phyloP scores from a whole-genome alignment of 805 yeast genomes.

The Pichia nanzhaoensis region DNA sequence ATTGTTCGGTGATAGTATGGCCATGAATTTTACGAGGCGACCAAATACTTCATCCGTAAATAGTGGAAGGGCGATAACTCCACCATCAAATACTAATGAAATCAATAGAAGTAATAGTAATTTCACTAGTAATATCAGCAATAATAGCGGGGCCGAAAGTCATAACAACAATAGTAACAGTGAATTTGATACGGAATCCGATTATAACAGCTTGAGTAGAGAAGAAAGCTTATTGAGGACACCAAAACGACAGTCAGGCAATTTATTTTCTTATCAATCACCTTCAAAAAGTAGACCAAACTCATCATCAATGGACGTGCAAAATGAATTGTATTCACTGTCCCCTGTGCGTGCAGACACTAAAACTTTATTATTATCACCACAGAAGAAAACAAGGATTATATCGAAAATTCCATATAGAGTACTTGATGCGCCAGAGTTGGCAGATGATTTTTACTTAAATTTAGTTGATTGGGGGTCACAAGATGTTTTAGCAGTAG shows the following conservation, averaged over 20 bases:
- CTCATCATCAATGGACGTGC: constrained; percentile 51
- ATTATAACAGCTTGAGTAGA: neutral
- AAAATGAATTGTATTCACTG: constrained; percentile 68
- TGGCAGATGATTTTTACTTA: constrained; percentile 88
- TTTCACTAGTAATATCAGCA: neutral
- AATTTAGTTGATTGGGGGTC: constrained; percentile 95
- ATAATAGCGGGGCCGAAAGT: neutral
- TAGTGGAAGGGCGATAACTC: constrained; percentile 20
- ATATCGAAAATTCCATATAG: constrained; percentile 85
- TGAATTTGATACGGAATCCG: constrained; percentile 4
- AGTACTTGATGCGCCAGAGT: constrained; percentile 92
- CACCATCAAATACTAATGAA: constrained; percentile 4
- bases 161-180: neutral
- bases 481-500: constrained; percentile 83
- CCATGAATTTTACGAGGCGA: constrained; percentile 27
- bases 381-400: constrained; percentile 69
- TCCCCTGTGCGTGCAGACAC: constrained; percentile 89
- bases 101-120: neutral
- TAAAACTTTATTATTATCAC: constrained; percentile 71
- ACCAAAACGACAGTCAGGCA: constrained; percentile 36
- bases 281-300: constrained; percentile 59
- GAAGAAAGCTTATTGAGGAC: constrained; percentile 24
- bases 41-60: neutral
- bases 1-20: constrained; percentile 81
- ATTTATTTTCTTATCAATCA: constrained; percentile 68